Percentiles rank a stretch among this genome's conserved stretches.
Evolutionary conservation across 371 early-diverging fungal species (phyloP).

Genomic region (Mortierella sp.): DNA sequence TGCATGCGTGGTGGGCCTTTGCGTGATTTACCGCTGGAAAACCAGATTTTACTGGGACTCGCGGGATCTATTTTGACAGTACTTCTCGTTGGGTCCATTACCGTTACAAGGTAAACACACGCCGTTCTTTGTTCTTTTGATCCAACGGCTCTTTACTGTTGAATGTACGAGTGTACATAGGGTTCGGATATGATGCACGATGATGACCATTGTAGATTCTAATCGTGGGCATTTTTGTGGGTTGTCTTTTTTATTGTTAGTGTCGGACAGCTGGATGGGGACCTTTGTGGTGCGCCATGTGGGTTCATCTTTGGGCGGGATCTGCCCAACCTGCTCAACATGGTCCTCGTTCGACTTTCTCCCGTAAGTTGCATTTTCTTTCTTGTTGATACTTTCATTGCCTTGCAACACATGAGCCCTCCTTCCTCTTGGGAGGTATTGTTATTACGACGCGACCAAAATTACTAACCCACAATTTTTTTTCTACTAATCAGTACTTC

Average conservation of each 20-base stretch:
- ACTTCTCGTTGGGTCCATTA: slow-evolving; percentile 26
- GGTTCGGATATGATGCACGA: neutral
- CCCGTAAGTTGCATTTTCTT: slow-evolving; percentile 54
- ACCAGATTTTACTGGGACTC: slow-evolving; percentile 20
- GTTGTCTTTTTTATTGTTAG: slow-evolving; percentile 29
- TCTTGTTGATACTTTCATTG: neutral
- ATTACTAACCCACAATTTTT: neutral
- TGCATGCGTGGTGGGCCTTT: neutral
- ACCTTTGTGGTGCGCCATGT: slow-evolving; percentile 74
- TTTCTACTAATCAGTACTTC: slow-evolving; percentile 53
- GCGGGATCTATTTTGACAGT: slow-evolving; percentile 15
- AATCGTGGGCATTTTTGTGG: neutral
- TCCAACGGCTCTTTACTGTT: neutral
- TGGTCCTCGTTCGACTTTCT: slow-evolving; percentile 65
- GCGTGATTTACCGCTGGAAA: neutral
- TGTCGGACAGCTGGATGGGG: slow-evolving; percentile 64
- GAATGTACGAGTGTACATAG: slow-evolving; percentile 10
- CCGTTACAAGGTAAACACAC: slow-evolving; percentile 25
- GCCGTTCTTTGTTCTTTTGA: neutral
- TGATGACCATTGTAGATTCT: neutral
- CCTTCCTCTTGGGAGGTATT: too few species aligned
- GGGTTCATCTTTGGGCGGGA: slow-evolving; percentile 71
- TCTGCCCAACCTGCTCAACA: slow-evolving; percentile 72
- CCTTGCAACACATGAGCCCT: neutral
- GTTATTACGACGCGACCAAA: neutral